Evolutionary conservation across 2,329 filamentous ascomycete genomes (phyloP).

Genomic region (Intubia oerlemansii): DNA sequence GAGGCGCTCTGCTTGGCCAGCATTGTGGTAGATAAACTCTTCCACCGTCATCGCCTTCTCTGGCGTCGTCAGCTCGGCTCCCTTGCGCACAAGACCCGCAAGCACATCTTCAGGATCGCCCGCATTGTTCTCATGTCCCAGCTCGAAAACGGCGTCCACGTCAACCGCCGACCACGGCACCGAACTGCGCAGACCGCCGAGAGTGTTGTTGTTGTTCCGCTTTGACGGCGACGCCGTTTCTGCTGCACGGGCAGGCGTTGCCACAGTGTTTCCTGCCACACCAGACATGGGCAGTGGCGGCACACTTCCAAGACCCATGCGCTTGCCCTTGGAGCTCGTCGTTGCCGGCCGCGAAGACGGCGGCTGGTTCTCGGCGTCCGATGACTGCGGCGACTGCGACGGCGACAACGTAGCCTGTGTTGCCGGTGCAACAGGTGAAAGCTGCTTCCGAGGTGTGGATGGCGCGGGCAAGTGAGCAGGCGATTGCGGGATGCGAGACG

Average conservation of each 20-base stretch:
- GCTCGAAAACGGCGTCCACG: constrained; percentile 47
- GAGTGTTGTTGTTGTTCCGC: constrained; percentile 15
- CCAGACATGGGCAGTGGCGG: constrained; percentile 15
- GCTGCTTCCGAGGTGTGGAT: constrained; percentile 21
- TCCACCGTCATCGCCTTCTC: constrained; percentile 87
- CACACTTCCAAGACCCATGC: constrained; percentile 20
- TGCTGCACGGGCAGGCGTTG: constrained; percentile 1
- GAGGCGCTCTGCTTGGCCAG: constrained; percentile 56
- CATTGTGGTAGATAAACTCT: constrained; percentile 76
- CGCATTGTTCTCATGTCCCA: too few species aligned
- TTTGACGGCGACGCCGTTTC: constrained; percentile 41
- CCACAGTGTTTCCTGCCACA: neutral
- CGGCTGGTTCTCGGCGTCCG: constrained; percentile 61
- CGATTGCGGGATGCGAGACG: neutral
- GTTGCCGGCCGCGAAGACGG: constrained; percentile 42
- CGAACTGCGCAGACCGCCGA: constrained; percentile 32
- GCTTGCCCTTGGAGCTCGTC: constrained; percentile 23
- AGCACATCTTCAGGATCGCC: constrained; percentile 1
- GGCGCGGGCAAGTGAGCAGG: too few species aligned
- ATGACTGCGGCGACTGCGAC: constrained; percentile 51
- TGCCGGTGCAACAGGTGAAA: constrained; percentile 24
- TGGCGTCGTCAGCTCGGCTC: constrained; percentile 42
- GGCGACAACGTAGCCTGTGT: constrained; percentile 35
- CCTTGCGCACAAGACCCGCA: constrained; percentile 28
- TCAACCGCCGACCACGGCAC: constrained; percentile 54